Percentiles rank a stretch among this genome's conserved stretches.
Conservation (phyloP, 495 filamentous ascomycete species). For the Mytilinidion resinicola region DNA sequence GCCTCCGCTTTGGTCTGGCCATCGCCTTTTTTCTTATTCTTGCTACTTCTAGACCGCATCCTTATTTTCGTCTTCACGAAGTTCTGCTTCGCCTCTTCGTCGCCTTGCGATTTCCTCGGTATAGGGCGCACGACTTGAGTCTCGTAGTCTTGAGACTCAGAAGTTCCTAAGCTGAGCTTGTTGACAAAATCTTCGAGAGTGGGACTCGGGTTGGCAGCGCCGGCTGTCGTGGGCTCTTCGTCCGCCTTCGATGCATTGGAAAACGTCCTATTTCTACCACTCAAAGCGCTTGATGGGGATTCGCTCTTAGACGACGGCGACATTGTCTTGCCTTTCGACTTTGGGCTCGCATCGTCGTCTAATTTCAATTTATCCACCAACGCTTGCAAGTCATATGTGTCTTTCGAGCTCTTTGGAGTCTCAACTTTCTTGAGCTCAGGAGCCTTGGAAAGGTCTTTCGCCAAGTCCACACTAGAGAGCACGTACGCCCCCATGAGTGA, state of each 20-base stretch:
- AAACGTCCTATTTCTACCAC: constrained; percentile 12
- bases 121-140: background rate
- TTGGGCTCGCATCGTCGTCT: constrained; percentile 4
- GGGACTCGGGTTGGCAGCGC: constrained; percentile 9
- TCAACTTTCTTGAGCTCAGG: background rate
- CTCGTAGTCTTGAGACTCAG: background rate
- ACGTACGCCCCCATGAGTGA: constrained; percentile 69
- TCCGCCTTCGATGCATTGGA: constrained; percentile 17
- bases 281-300: constrained; percentile 8
- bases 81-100: constrained; percentile 15
- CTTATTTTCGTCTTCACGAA: constrained; percentile 24
- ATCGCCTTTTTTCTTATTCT: constrained; percentile 13
- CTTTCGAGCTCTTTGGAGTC: constrained; percentile 2
- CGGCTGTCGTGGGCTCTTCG: constrained; percentile 8
- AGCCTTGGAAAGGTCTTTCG: constrained; percentile 13
- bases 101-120: background rate
- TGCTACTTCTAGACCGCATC: constrained; percentile 21
- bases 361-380: constrained; percentile 11
- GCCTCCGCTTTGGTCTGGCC: constrained; percentile 8
- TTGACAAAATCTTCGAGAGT: constrained; percentile 26
- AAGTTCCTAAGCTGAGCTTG: constrained; percentile 11
- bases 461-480: constrained; percentile 51
- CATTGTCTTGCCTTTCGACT: background rate
- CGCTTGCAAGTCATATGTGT: constrained; percentile 8
- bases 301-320: background rate